Evolutionary conservation across 176 grass and related monocot genomes (phyloP).

Genomic region (Musa troglodytarum): DNA sequence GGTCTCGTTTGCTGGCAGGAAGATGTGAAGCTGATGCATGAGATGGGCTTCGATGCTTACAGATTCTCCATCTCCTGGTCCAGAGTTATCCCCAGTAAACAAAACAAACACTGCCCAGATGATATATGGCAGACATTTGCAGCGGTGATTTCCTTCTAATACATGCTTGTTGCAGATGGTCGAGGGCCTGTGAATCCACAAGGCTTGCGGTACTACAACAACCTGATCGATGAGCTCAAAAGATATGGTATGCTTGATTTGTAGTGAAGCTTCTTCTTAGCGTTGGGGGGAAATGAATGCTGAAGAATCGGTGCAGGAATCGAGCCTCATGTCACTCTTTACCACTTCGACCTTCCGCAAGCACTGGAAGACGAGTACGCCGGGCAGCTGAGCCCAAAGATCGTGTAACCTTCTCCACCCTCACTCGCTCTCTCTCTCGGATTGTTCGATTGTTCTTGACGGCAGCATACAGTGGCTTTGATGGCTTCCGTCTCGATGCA

Average conservation of each 20-base stretch:
- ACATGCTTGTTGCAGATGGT: constrained; percentile 55
- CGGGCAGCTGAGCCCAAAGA: constrained; percentile 46
- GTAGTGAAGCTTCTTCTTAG: neutral
- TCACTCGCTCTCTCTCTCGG: neutral
- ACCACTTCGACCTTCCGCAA: constrained; percentile 71
- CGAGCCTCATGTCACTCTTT: constrained; percentile 55
- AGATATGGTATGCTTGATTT: constrained; percentile 26
- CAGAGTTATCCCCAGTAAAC: constrained; percentile 54
- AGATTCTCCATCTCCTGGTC: constrained; percentile 79
- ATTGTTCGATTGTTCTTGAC: too few relatives aligned
- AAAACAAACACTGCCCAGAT: neutral
- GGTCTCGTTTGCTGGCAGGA: constrained; percentile 24
- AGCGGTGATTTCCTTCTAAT: neutral
- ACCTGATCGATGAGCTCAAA: constrained; percentile 60
- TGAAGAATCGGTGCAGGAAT: constrained; percentile 34
- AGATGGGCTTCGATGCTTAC: constrained; percentile 71
- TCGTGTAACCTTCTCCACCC: constrained; percentile 28
- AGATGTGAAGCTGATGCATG: constrained; percentile 76
- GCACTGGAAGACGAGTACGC: constrained; percentile 53
- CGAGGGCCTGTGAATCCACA: constrained; percentile 72
- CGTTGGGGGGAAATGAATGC: neutral
- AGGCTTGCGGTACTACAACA: constrained; percentile 74
- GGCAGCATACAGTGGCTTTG: too few relatives aligned
- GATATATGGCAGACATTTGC: neutral
- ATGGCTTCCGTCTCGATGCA: constrained; percentile 4